These are phyloP conservation scores for Spinellus fusiger DNA, from an alignment of 192 early-diverging fungal species.

Conservation along the genomic window DNA sequence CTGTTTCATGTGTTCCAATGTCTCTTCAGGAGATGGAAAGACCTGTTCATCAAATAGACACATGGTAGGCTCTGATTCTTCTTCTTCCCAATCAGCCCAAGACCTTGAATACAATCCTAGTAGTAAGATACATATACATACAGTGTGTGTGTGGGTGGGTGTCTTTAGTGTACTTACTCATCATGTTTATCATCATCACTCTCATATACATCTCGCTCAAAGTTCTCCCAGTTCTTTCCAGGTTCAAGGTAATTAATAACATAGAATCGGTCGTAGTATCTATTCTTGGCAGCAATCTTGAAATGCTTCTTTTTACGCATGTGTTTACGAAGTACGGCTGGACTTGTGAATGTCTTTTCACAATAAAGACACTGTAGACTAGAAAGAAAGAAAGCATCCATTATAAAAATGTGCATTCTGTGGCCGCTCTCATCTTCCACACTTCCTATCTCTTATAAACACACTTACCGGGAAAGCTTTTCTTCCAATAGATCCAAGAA, in stretches of 20 bases:
- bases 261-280: conserved; percentile 89
- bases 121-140: neutral
- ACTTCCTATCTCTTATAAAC: neutral
- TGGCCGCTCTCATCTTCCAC: neutral
- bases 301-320: conserved; percentile 99
- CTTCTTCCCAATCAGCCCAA: conserved; percentile 83
- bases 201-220: conserved; percentile 74
- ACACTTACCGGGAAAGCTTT: conserved; percentile 55
- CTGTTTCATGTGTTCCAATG: conserved; percentile 67
- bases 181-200: conserved; percentile 66
- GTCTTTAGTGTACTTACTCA: conserved; percentile 44
- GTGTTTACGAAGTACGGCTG: conserved; percentile 86
- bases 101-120: conserved; percentile 25
- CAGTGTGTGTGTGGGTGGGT: conserved; percentile 4
- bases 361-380: conserved; percentile 86
- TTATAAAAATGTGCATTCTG: neutral
- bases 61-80: conserved; percentile 55
- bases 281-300: conserved; percentile 85
- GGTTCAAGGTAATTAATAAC: conserved; percentile 90
- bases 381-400: neutral
- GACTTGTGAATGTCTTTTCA: conserved; percentile 85
- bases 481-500: conserved; percentile 72
- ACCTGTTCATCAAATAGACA: conserved; percentile 78
- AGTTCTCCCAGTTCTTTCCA: conserved; percentile 85
- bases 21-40: conserved; percentile 51